Base-by-base conservation (phyloP, 1,284 basidiomycete genomes). In the Ustilago crameri region DNA sequence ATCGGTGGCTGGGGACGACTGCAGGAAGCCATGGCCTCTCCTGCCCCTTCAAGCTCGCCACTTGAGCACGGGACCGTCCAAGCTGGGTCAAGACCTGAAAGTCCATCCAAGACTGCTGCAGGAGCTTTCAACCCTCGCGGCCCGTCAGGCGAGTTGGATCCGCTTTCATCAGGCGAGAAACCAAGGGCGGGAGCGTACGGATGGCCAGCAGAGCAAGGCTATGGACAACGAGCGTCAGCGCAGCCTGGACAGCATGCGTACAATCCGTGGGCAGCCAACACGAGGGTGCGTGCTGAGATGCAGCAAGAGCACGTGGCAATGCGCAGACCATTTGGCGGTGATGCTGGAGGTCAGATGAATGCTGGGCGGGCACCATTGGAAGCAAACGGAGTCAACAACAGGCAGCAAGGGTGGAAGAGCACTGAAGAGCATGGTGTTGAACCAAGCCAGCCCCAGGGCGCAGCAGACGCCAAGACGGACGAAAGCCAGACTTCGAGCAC, bases 1-100 rank as follows among this genome's bases (percentile, higher is more conserved):
- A 65, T 75, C 30, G 74, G 74, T 17, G 74, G 74, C 8, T 75
- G 74, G 74, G 74, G 68, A 8, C 58, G 64, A n/a, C 37, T 75
- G 46, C 68, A 72, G 45, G 73, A 75, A 17, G 73, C 73, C 7
- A 71, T 75, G 59, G 59, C 60, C 12, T 51, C 69, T 15, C 70
- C 69, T 47, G 37, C 57, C 22, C 10, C 60, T 9, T 57, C 54
- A n/a, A 43, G 34, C 9, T 52, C 56, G 0, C 35, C 49, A 8
- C 23, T 52, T 24, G 20, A 40, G 7, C 14, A 35, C 15, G 49
- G 38, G 5, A 45, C 41, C 17, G 41, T 14, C 17, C 42, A 27
- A 0, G 14, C 46, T 10, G 22, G 49, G 30, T 32, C n/a, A 3
- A 53, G 40, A 24, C 58, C 50, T 24, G 42, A 42, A 3, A 62